A percentile compares a stretch with the other conserved stretches of the same genome.
Conservation (phyloP, 2,329 filamentous ascomycete species). For the Arthrobotrys sphaeroides region DNA sequence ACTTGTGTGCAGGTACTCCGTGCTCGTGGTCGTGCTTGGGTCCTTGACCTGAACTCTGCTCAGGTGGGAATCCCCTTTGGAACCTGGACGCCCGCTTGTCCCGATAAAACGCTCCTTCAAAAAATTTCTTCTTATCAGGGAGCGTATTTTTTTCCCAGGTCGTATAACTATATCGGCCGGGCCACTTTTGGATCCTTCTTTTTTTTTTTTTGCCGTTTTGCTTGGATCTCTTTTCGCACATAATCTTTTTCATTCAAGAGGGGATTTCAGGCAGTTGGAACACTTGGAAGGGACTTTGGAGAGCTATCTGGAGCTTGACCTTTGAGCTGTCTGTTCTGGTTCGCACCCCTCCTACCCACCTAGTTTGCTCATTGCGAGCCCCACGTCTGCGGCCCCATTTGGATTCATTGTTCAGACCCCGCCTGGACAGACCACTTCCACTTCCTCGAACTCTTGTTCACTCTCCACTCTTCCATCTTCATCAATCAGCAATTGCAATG, state of each 20-base stretch:
- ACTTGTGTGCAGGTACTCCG: constrained; percentile 16
- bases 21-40: constrained; percentile 8
- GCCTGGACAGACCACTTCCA: neutral
- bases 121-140: constrained; percentile 37
- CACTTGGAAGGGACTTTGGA: neutral
- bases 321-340: constrained; percentile 6
- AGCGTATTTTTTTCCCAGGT: constrained; percentile 18
- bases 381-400: neutral
- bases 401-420: neutral
- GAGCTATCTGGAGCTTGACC: constrained; percentile 24
- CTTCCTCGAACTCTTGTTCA: neutral
- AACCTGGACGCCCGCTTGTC: constrained; percentile 37
- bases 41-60: constrained; percentile 12
- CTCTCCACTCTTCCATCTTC: constrained; percentile 21
- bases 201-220: constrained; percentile 38
- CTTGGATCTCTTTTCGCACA: neutral
- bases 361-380: neutral
- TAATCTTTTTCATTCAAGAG: neutral
- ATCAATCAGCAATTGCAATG: constrained; percentile 1
- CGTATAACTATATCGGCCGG: constrained; percentile 25
- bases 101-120: constrained; percentile 22
- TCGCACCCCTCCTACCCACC: neutral
- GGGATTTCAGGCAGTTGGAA: constrained; percentile 2
- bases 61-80: constrained; percentile 28
- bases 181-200: constrained; percentile 7